Percentiles rank a stretch among this genome's conserved stretches.
phyloP scores from a whole-genome alignment of 1,284 basidiomycete species.

The Retiboletus fuscus region DNA sequence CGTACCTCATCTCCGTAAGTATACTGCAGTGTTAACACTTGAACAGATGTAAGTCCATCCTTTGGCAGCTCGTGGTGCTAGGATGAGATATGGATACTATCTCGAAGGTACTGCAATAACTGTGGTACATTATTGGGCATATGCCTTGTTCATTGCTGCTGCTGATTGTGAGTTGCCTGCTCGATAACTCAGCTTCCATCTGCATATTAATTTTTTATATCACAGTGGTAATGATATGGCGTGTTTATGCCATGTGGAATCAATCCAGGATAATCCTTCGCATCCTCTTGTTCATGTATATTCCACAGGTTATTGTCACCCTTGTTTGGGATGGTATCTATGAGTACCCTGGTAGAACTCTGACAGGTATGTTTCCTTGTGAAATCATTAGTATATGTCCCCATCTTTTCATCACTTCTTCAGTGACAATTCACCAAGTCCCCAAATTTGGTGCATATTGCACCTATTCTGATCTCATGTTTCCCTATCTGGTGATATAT shows the following conservation, averaged over 20 bases:
- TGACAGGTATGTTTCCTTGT: constrained; percentile 18
- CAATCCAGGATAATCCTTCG: constrained; percentile 19
- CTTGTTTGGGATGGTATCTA: constrained; percentile 23
- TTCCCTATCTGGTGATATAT: constrained; percentile 4
- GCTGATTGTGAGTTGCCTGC: constrained; percentile 23
- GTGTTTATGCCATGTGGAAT: constrained; percentile 32
- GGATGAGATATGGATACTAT: background rate
- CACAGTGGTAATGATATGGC: constrained; percentile 33
- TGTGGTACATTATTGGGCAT: constrained; percentile 25
- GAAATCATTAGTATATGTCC: background rate
- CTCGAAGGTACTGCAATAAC: constrained; percentile 20
- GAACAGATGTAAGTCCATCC: constrained; percentile 20
- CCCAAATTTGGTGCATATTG: constrained; percentile 14
- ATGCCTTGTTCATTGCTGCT: constrained; percentile 25
- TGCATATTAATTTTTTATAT: background rate
- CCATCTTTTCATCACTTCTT: background rate
- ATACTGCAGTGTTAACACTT: background rate
- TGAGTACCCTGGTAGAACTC: background rate
- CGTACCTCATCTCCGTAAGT: background rate
- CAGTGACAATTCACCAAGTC: constrained; percentile 16
- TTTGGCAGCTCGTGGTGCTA: background rate
- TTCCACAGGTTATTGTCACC: constrained; percentile 3
- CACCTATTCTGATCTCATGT: background rate
- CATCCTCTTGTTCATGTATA: constrained; percentile 24
- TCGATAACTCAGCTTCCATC: too few species aligned